Evolutionary conservation across 192 early-diverging fungal species (phyloP), one percentile per base, ranked within the genome.

Genomic region (Chytriomyces sp.): DNA sequence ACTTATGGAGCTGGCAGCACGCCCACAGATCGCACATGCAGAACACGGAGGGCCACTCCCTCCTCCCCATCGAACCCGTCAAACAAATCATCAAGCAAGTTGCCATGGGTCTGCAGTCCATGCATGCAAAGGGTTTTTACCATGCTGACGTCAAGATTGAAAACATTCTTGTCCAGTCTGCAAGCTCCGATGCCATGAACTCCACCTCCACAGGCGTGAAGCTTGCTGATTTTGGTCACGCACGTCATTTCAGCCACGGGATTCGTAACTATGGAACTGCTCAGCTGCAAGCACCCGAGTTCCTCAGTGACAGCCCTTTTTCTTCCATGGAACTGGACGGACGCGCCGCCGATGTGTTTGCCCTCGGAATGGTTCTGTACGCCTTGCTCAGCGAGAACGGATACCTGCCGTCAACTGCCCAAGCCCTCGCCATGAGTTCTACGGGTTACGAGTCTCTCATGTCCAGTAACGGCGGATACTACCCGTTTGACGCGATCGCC

Each of bases 101-200:
- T 44, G 72, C 81, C 9, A 47, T 61, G 6, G 85, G 82, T 10
- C 61, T 89, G 11, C 20, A 18, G 13, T 68, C 87, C 67, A 72
- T 89, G 50, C 83, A 89, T 68, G 57, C 72, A 47, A 59, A 81
- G n/a, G 81, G 83, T 24, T 53, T 89, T n/a, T 84, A 85, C n/a
- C 88, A 89, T 64, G 79, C 85, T 8, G 88, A 89, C 67, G 79
- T 88, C 78, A 89, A 90, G 79, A 82, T 89, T 61, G 87, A 90
- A 75, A 90, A 90, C 76, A 35, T 63, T 7, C 44, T 73, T 10
- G 26, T 73, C 2, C 26, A 61, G 7, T 61, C 35, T 20, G 16
- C n/a, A 7, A 23, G 23, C 13, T 13, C 28, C 23, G 45, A 24
- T 26, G 67, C 45, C 45, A 44, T 35, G 20, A 44, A 24, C n/a